Evolutionary conservation across 768 basidiomycete species (phyloP), one percentile per base, ranked within the genome.

Genomic region (Rhizopogon vesiculosus): DNA sequence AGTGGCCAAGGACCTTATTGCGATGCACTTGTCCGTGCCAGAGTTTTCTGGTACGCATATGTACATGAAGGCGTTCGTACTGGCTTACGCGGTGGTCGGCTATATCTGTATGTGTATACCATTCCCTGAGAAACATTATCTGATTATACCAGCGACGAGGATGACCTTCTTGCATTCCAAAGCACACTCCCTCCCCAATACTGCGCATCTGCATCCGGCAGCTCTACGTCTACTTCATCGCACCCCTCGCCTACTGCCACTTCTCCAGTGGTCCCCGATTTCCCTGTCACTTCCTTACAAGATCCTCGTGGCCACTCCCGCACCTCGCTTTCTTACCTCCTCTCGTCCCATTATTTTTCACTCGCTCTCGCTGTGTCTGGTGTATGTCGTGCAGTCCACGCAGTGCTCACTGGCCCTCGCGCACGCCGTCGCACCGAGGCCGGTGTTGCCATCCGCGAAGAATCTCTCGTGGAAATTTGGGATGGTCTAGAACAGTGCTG

Each of bases 31-130:
- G 76, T 89, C 35, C 83, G 91, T 35, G 85, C 90, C 3, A 78
- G 93, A 31, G 78, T 95, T 33, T 95, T 92, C 67, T 96, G 92
- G 90, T 96, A 93, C 62, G 84, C 89, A 7, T 83, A 93, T 59
- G 82, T 88, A 25, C 86, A 91, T 56, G 94, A 96, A 70, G 90
- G 91, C 29, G 79, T 94, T 19, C 83, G 84, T 1, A 89, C 83
- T 8, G 94, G 87, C 19, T 77, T 95, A 56, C 80, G 85, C 49
- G 94, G 94, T n/a, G 87, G 91, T 2, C 86, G 91, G 40, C 77
- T 96, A 45, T 75, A 87, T 45, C 71, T 96, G 91, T 92, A 73
- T 62, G 90, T 60, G 9, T 19, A 42, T 35, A 54, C 41, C 29
- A 15, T 40, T 18, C 29, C 31, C 7, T 57, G 2, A n/a, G 42